Base-by-base conservation (phyloP, 768 basidiomycete genomes). In the Cyclocybe cylindracea region DNA sequence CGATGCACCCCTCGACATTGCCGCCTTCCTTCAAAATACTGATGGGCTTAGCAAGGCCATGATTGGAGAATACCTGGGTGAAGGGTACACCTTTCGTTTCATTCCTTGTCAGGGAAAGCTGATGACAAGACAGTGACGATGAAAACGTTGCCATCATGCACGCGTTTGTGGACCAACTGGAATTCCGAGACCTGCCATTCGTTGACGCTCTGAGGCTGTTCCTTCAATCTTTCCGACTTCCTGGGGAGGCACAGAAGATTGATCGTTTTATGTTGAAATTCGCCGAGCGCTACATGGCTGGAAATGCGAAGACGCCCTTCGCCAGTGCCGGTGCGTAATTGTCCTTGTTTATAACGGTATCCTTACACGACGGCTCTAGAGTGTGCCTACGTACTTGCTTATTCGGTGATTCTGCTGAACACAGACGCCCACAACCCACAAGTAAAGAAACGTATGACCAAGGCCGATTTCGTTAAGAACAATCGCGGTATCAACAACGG, bases 211-310 rank as follows among this genome's bases (percentile, higher is more conserved):
- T 99, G 37, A 84, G 97, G 16, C 64, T 84, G 51, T 98, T 97
- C 71, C 73, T 99, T 24, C 97, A 99, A 68, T 83, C 93, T 3
- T 98, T 98, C 82, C 90, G 97, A 43, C 80, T 99, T 14, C 97
- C 97, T 6, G 97, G 97, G 39, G 97, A 99, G 70, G 78, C 94
- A 0, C 97, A 99, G 69, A 98, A 98, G 73, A 98, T 99, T 59
- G 97, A 99, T 78, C 86, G 97, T 7, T 98, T 84, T 73, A 95
- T 99, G 93, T 83, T 98, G 48, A 99, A 99, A 69, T 99, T 98
- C 63, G 96, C 97, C 7, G 95, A 98, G 67, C 84, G 94, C 34
- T 99, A 94, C 67, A 94, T 98, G 55, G 91, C 87, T 10, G 87
- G 87, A 50, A 98, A 98, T 67, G 70, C 84, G 0, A 82, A 86